Base-by-base conservation (phyloP, 345 rosid species). In the Isatis tinctoria region DNA sequence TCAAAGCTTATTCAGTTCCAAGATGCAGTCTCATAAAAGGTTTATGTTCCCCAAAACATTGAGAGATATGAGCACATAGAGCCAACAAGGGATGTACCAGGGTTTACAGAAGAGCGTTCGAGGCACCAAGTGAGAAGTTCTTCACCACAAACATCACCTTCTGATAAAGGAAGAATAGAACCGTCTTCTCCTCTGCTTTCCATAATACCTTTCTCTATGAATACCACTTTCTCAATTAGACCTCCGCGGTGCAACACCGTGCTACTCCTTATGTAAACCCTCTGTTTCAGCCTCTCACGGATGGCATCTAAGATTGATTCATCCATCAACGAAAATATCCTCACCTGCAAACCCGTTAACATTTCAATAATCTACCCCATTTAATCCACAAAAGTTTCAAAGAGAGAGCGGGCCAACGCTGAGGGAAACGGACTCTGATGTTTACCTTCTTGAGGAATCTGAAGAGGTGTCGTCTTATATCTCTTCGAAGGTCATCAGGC, bases 111-210 rank as follows among this genome's bases (percentile, higher is more conserved):
- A 83, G 87, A 86, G 80, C 86, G 88, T 78, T 89, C 98, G 16
- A 90, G 93, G 76, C 90, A 87, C 98, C 96, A 90, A 9, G 91
- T 81, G 59, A 93, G 87, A 10, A 93, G 98, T 76, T 93, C 98
- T 78, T 93, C 98, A 9, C 97, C 97, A 20, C 91, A 87, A 40
- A 83, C 90, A 63, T 85, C 88, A 13, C 98, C 98, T 70, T 87
- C 96, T 1, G 80, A 81, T 66, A 93, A 81, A 6, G 81, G 70
- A 8, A 70, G 60, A 14, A 17, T 28, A 44, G 71, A 81, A 5
- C 88, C 85, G 37, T 87, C 90, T 39, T 84, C 92, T 70, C 83
- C 94, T 16, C 73, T 70, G 65, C 91, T 93, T 73, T 82, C 88
- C 83, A 93, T 78, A 72, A 83, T 83, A 65, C 98, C 98, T 6